Percentiles rank a stretch among this genome's conserved stretches.
phyloP scores from a whole-genome alignment of 2,329 filamentous ascomycete species.

The Clonostachys chloroleuca region DNA sequence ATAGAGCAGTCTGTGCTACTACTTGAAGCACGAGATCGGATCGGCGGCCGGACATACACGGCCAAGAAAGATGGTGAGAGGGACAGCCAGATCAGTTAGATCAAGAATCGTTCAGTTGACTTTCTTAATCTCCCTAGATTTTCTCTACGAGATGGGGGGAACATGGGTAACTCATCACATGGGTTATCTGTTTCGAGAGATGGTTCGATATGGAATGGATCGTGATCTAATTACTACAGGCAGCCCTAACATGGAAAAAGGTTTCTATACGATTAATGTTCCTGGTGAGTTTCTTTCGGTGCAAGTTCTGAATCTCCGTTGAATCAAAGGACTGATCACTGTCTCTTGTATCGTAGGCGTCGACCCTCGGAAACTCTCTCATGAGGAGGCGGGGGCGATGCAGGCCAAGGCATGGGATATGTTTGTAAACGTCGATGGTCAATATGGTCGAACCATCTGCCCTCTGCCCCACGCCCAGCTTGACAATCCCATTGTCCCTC shows the following conservation, averaged over 20 bases:
- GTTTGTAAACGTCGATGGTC: slow-evolving; percentile 18
- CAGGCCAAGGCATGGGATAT: slow-evolving; percentile 11
- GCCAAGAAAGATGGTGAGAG: slow-evolving; percentile 27
- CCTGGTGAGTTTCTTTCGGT: neutral
- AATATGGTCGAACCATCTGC: slow-evolving; percentile 13
- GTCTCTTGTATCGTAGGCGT: slow-evolving; percentile 5
- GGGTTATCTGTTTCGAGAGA: slow-evolving; percentile 31
- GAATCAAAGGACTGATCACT: no score
- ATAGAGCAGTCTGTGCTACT: slow-evolving; percentile 15
- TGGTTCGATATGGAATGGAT: slow-evolving; percentile 32
- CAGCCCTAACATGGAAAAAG: slow-evolving; percentile 6
- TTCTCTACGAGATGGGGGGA: slow-evolving; percentile 33
- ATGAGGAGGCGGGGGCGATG: slow-evolving; percentile 17
- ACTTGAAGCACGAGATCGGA: slow-evolving; percentile 29
- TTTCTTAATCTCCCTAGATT: slow-evolving; percentile 9
- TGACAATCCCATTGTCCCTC: slow-evolving; percentile 4
- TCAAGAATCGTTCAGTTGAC: no score
- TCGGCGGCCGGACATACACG: slow-evolving; percentile 14
- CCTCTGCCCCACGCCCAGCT: slow-evolving; percentile 13
- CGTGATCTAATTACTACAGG: slow-evolving; percentile 2
- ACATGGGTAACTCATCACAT: slow-evolving; percentile 33
- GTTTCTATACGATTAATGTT: slow-evolving; percentile 10
- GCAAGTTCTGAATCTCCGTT: no score
- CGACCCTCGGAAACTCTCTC: slow-evolving; percentile 10
- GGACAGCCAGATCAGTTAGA: neutral